Evolutionary conservation across 345 rosid species (phyloP), one percentile per base, ranked within the genome.

Genomic region (Erucastrum elatum): DNA sequence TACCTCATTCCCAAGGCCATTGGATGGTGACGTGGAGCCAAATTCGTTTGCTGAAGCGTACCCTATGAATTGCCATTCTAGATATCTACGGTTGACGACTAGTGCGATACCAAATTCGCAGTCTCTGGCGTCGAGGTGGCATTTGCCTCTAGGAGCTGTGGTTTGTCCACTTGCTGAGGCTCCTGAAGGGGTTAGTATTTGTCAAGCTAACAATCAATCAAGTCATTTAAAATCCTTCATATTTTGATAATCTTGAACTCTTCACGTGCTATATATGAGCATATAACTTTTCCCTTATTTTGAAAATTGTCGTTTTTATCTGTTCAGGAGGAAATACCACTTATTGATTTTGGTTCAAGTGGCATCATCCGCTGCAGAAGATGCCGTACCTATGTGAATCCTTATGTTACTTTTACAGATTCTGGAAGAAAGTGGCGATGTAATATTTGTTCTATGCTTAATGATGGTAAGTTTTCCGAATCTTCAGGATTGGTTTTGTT

Each of bases 401-500:
- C 99, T 21, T 88, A 84, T 81, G 91, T 96, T 76, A 85, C 88
- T 4, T 96, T 96, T 85, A 83, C 95, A 0, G 99, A 96, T 86
- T 86, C 94, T 73, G 99, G 99, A 85, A 88, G 97, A 80, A 96
- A 96, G 87, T 96, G 99, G 99, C 92, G 98, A 17, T 96, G 99
- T 88, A 96, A 96, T 87, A 88, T 96, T 68, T 96, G 98, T 82
- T 70, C 93, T 53, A 82, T 93, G 76, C 95, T 88, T 39, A 96
- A 96, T 85, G 99, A 96, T 35, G 99, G 99, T 96, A 88, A 85
- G 33, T 72, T 62, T 15, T 71, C 55, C 37, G 37, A 26, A 41
- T 55, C 58, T 25, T 21, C 12, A 74, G 29, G 7, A 61, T 49
- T 37, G 3, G 15, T 67, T 13, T 68, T 67, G 39, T 25, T 64